Evolutionary conservation across 1,284 basidiomycete species (phyloP), one percentile per base, ranked within the genome.

Genomic region (Hypsizygus ulmarius): DNA sequence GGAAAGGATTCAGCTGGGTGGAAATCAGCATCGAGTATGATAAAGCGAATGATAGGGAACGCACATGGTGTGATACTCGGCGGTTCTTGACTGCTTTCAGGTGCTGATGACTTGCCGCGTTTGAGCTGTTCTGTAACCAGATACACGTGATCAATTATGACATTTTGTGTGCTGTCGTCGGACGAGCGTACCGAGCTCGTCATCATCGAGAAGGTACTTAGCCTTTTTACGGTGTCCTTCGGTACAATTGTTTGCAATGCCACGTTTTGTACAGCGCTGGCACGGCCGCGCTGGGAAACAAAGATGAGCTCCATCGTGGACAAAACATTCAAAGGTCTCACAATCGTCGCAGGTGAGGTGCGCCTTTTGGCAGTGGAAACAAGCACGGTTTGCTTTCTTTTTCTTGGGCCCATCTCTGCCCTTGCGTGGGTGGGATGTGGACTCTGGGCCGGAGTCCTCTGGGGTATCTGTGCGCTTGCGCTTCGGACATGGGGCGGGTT

Each of bases 301-400:
- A 46, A 46, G 54, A 47, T 54, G 39, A 43, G 52, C 37, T 37
- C 59, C 56, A 53, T 37, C 42, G 47, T 52, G 43, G 45, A 41
- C 43, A 42, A 49, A 37, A 44, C 21, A 52, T 42, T 42, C 64
- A 46, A 36, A 45, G 50, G 32, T 74, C 80, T 60, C 59, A 97
- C 95, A 84, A 63, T 98, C 96, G 66, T 99, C 94, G 66, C 96
- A 99, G 6, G 96, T 99, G 59, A 99, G 75, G 69, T 99, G 96
- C 1, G 93, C 93, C 64, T 89, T 89, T 69, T 98, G 96, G 68
- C 96, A 99, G 55, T 93, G 90, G 52, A 90, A 84, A 64, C 96
- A 99, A 29, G 96, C 96, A 37, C 93, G 79, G 59, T 83, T 91
- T 0, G 92, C 93, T 69, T 95, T 93, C 75, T 93, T 93, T 78